Base-by-base conservation (phyloP, 495 filamentous ascomycete species). In the Gamarada debralockiae region DNA sequence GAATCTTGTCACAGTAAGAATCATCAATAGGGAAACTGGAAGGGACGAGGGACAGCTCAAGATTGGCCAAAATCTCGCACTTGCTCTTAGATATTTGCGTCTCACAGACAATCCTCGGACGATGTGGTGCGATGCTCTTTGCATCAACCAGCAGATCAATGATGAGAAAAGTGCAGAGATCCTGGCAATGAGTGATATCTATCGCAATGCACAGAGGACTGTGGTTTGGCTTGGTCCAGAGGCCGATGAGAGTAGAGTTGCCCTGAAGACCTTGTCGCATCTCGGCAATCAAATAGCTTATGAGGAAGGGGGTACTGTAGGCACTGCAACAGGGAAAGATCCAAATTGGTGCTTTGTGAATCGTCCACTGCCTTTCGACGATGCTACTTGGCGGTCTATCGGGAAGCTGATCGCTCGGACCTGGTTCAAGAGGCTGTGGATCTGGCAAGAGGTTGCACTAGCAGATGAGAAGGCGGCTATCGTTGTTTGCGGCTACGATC, bases 191-290 rank as follows among this genome's bases (percentile, higher is more conserved):
- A 36, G 46, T 10, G 24, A 51, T 15, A 65, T 69, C 18, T 69
- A 63, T 41, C 8, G 24, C 0, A 29, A 37, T n/a, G 67, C 67
- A 2, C 31, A 20, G 5, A 29, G 48, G 10, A 60, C 62, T 2
- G 36, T 68, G 14, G 57, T 56, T 22, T 69, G 67, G 67, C 55
- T 68, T 3, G 65, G 67, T 42, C 53, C 63, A 34, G 31, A 34
- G n/a, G 31, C 8, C 8, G 8, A n/a, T 34, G 8, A 34, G 31
- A 34, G 31, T 34, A n/a, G n/a, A n/a, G 31, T 8, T 8, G 31
- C 31, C n/a, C n/a, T 34, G n/a, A 8, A 34, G 8, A 34, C n/a
- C 8, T n/a, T 34, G n/a, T 8, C 8, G 8, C 8, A 34, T n/a
- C 31, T 34, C 31, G 31, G 31, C 31, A 8, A 8, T 8, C 8